Evolutionary conservation across 2,329 filamentous ascomycete species (phyloP).

Genomic region (Aspergillus fumigatus): DNA sequence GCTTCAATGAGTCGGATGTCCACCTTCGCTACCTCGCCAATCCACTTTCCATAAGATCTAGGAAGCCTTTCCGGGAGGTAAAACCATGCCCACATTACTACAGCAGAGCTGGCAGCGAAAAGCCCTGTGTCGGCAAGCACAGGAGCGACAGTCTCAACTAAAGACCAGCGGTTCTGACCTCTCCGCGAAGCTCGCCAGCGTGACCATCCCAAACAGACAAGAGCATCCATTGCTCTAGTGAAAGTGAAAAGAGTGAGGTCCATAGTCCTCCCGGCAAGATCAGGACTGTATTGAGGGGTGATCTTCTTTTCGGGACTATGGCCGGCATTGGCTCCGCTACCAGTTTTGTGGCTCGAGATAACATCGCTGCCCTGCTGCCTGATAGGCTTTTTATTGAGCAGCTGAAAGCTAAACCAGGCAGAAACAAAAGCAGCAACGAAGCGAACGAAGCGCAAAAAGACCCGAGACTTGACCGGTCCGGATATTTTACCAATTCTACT

Average conservation of each 20-base stretch:
- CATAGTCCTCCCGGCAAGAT: constrained; percentile 66
- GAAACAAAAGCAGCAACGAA: constrained; percentile 46
- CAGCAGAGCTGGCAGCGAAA: constrained; percentile 66
- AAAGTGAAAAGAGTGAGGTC: constrained; percentile 77
- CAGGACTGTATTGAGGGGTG: constrained; percentile 19
- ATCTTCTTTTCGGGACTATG: constrained; percentile 3
- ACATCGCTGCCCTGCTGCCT: constrained; percentile 10
- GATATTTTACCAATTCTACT: constrained; percentile 14
- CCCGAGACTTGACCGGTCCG: constrained; percentile 13
- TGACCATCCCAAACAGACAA: constrained; percentile 63
- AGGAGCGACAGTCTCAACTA: constrained; percentile 39
- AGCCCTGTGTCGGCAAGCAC: constrained; percentile 60
- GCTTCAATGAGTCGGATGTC: constrained; percentile 70
- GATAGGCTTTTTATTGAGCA: constrained; percentile 42
- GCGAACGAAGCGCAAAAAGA: constrained; percentile 25
- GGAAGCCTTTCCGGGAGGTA: constrained; percentile 69
- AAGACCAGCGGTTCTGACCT: constrained; percentile 24
- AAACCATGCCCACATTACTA: constrained; percentile 89
- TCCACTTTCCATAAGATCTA: constrained; percentile 74
- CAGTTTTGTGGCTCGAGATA: constrained; percentile 5
- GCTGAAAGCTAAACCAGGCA: constrained; percentile 45
- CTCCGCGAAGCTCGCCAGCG: constrained; percentile 37
- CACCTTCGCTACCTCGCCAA: constrained; percentile 68
- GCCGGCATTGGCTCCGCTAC: constrained; percentile 4
- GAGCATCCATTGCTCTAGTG: constrained; percentile 66